Percentiles rank a stretch among this genome's conserved stretches.
These are phyloP conservation scores for Aureobasidium subglaciale DNA, from an alignment of 2,329 filamentous ascomycete genomes.

Conservation along the genomic window DNA sequence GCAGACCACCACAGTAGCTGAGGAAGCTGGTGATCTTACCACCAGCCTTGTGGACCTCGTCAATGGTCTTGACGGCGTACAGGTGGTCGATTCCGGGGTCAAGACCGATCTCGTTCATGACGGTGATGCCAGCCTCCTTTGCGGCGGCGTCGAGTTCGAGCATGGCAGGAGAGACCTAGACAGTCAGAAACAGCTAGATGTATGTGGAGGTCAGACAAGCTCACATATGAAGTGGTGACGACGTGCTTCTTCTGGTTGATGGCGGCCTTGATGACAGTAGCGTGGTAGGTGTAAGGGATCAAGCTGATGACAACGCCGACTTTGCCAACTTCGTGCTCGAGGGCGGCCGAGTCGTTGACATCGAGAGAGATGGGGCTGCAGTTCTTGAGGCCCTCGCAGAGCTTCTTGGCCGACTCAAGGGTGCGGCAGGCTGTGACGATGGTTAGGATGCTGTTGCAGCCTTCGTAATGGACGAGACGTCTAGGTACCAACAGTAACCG, in stretches of 20 bases:
- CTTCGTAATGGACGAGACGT: neutral
- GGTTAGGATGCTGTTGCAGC: neutral
- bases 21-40: conserved; percentile 80
- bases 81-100: conserved; percentile 69
- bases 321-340: conserved; percentile 75
- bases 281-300: conserved; percentile 90
- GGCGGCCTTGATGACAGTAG: conserved; percentile 82
- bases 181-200: neutral
- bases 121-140: conserved; percentile 89
- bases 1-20: conserved; percentile 76
- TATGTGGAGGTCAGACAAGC: too few species aligned
- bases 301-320: conserved; percentile 50
- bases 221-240: conserved; percentile 86
- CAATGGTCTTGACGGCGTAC: conserved; percentile 81
- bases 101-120: conserved; percentile 91
- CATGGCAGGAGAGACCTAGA: conserved; percentile 67
- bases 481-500: conserved; percentile 47
- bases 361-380: conserved; percentile 75
- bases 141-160: conserved; percentile 72
- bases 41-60: conserved; percentile 76
- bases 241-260: conserved; percentile 94
- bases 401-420: conserved; percentile 66
- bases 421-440: conserved; percentile 64
- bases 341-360: conserved; percentile 65
- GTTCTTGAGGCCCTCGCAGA: conserved; percentile 64